Evolutionary conservation across 257 asterid genomes (phyloP).

Genomic region (Coffea canephora): DNA sequence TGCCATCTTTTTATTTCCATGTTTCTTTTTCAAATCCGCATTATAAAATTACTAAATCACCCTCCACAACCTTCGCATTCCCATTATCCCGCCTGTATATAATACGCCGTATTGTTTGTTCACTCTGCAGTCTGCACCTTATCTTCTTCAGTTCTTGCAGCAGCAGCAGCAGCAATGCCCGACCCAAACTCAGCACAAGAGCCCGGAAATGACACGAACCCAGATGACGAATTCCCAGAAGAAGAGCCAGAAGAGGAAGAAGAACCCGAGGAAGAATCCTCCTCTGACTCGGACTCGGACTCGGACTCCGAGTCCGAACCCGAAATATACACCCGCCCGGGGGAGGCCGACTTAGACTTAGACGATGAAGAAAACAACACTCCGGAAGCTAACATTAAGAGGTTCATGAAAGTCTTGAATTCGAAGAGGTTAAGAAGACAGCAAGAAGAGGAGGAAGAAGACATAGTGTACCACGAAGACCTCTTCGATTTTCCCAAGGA

Average conservation of each 20-base stretch:
- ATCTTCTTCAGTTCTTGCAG: conserved; percentile 8
- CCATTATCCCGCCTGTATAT: no score
- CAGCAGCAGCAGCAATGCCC: conserved; percentile 14
- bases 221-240: conserved; percentile 20
- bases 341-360: conserved; percentile 20
- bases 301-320: conserved; percentile 35
- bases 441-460: conserved; percentile 46
- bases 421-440: conserved; percentile 40
- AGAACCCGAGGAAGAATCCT: conserved; percentile 22
- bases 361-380: conserved; percentile 36
- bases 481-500: conserved; percentile 69
- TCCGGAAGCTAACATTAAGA: conserved; percentile 50
- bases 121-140: conserved; percentile 10
- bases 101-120: no score
- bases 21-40: no score
- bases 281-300: conserved; percentile 28
- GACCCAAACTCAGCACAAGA: conserved; percentile 26
- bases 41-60: no score
- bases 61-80: no score
- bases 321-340: conserved; percentile 23
- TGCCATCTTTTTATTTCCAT: no score
- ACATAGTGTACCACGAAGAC: conserved; percentile 37
- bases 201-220: conserved; percentile 14
- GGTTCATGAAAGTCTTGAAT: conserved; percentile 34
- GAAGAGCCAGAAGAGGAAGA: conserved; percentile 9